These are phyloP conservation scores for Euphorbia lathyris DNA, from an alignment of 345 rosid genomes.

Conservation along the genomic window DNA sequence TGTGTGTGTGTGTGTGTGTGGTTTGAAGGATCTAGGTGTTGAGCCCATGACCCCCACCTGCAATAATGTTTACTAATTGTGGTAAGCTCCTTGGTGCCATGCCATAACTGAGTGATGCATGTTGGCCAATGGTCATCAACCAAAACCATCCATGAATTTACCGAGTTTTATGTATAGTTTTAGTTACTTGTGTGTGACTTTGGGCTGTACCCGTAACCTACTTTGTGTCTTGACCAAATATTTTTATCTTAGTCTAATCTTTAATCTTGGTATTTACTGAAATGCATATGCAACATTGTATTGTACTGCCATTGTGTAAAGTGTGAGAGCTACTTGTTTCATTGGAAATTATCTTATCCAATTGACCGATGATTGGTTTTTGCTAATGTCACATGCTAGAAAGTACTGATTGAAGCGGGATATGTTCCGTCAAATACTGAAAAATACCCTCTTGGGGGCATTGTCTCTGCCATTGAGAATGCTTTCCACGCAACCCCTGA, in stretches of 20 bases:
- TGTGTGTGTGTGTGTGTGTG: no score
- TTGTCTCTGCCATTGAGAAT: conserved; percentile 79
- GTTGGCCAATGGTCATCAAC: not conserved
- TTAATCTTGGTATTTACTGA: not conserved
- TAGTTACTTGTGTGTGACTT: not conserved
- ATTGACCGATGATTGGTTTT: conserved; percentile 17
- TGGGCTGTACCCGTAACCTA: not conserved
- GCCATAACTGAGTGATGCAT: not conserved
- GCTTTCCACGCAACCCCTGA: conserved; percentile 74
- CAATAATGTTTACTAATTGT: not conserved
- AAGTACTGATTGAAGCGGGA: conserved; percentile 77
- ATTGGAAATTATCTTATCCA: conserved; percentile 1
- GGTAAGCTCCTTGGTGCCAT: not conserved
- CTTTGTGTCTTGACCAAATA: not conserved
- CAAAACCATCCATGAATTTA: not conserved
- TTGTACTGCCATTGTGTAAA: conserved; percentile 1
- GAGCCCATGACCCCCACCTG: not conserved
- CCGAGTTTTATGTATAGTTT: not conserved
- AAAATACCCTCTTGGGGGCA: conserved; percentile 87
- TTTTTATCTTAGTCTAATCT: not conserved
- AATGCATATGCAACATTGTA: not conserved
- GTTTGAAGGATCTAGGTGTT: not conserved
- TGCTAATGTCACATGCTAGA: conserved; percentile 37
- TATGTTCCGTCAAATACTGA: conserved; percentile 84
- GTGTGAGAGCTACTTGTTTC: not conserved